A percentile compares a stretch with the other conserved stretches of the same genome.
Evolutionary conservation across 768 basidiomycete species (phyloP).

Genomic region (Pulveroboletus sp.): DNA sequence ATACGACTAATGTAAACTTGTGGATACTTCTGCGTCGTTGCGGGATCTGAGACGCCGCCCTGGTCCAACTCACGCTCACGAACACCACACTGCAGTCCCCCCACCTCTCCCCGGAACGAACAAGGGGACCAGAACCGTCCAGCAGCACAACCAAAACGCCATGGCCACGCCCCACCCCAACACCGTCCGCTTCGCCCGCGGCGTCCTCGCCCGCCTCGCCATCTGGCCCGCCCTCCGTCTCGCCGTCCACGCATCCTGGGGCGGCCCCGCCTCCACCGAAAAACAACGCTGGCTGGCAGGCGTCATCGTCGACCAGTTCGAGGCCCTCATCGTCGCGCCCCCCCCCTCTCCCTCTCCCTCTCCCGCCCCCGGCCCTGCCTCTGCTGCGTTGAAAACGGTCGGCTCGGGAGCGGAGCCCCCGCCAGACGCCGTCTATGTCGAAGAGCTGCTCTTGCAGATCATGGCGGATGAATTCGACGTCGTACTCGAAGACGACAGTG

Average conservation of each 20-base stretch:
- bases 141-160: neutral
- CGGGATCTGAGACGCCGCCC: no score
- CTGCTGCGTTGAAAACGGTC: neutral
- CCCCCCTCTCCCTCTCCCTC: neutral
- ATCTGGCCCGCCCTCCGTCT: constrained; percentile 84
- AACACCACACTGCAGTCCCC: no score
- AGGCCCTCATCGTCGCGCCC: constrained; percentile 41
- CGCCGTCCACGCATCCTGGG: constrained; percentile 85
- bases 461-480: constrained; percentile 87
- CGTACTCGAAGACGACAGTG: constrained; percentile 79
- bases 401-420: neutral
- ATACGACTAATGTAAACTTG: no score
- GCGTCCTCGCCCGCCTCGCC: constrained; percentile 74
- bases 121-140: no score
- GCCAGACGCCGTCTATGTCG: constrained; percentile 73
- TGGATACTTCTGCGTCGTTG: no score
- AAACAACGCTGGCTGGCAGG: constrained; percentile 87
- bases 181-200: constrained; percentile 77
- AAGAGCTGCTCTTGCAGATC: constrained; percentile 75
- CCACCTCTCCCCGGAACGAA: no score
- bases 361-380: neutral
- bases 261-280: constrained; percentile 62
- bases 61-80: no score
- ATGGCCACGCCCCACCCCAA: constrained; percentile 36
- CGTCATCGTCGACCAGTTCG: constrained; percentile 75